Evolutionary conservation across 129 eudicot species (phyloP), one percentile per base, ranked within the genome.

Genomic region (Smallanthus sonchifolius): DNA sequence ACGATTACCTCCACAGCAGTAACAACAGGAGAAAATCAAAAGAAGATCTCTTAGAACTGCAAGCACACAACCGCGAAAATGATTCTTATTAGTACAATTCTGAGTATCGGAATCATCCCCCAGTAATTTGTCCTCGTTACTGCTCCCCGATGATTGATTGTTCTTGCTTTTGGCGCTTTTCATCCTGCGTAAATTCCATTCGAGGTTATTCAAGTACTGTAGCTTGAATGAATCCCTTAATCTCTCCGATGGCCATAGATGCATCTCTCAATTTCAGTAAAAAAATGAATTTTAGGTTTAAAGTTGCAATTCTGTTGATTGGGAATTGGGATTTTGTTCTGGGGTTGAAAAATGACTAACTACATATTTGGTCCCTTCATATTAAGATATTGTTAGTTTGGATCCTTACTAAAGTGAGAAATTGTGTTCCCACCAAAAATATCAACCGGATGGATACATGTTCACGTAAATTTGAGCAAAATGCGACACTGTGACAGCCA

Each of bases 1-100:
- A 34, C 3, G 32, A n/a, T 57, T 77, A 77, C 81, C 81, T 68
- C 75, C 81, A 60, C 81, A 77, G 63, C 81, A 77, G 81, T 13
- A 57, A 15, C 81, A 77, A 34, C 81, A 77, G 10, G 81, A 77
- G 49, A 24, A 44, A 2, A 77, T 69, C 51, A 77, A 43, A 45
- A 69, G 42, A 16, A 69, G 38, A 69, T 77, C 81, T 14, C 62
- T 69, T 10, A 56, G 13, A 77, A 77, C 61, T 44, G 49, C 17
- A 57, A 9, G 9, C 17, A 39, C 63, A 20, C 81, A 69, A 24
- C 52, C 44, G 24, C 16, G 10, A 45, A 42, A 35, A 19, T 34
- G 32, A 69, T 17, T 51, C 8, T 57, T 44, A 49, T 30, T 35
- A 43, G 9, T 16, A 32, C 34, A 36, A 68, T 57, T 68, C 34